Conservation (phyloP, 2,329 filamentous ascomycete genomes). For the Hirsutella minnesotensis region DNA sequence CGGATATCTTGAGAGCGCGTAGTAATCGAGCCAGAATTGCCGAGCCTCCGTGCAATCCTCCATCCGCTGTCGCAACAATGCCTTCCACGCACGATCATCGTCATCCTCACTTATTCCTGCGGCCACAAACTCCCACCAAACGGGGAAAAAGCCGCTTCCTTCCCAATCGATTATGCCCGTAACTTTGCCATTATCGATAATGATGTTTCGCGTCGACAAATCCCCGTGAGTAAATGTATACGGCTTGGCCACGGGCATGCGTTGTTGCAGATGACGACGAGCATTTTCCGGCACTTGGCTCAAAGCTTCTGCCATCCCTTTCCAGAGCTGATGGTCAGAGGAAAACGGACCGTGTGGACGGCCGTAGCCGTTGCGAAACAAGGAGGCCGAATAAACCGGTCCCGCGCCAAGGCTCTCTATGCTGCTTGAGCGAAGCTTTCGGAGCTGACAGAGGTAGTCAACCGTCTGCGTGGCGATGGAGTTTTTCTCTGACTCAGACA, state of each 20-base stretch:
- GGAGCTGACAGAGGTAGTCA: slow-evolving; percentile 6
- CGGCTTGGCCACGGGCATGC: slow-evolving; percentile 10
- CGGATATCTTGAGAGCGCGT: slow-evolving; percentile 1
- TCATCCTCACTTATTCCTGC: slow-evolving; percentile 15
- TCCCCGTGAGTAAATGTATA: slow-evolving; percentile 24
- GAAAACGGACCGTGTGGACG: slow-evolving; percentile 4
- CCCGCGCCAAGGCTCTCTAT: slow-evolving; percentile 3
- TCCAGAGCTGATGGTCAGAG: slow-evolving; percentile 5
- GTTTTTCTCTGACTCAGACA: slow-evolving; percentile 13
- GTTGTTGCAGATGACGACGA: slow-evolving; percentile 1
- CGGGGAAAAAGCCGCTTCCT: slow-evolving; percentile 22
- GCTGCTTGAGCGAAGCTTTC: slow-evolving; percentile 3
- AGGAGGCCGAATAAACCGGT: slow-evolving; percentile 3
- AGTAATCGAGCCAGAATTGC: slow-evolving; percentile 2
- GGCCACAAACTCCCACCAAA: slow-evolving; percentile 24
- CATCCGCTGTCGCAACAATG: slow-evolving; percentile 1
- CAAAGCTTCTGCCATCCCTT: slow-evolving; percentile 2
- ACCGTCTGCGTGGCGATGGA: slow-evolving; percentile 13
- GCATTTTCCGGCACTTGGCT: slow-evolving; percentile 1
- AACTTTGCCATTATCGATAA: slow-evolving; percentile 21
- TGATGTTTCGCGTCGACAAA: slow-evolving; percentile 23
- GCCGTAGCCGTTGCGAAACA: slow-evolving; percentile 2
- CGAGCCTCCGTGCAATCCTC: background rate
- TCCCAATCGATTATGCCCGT: slow-evolving; percentile 28
- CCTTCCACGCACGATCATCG: slow-evolving; percentile 12